These are phyloP conservation scores for Eucalyptus fibrosa DNA, from an alignment of 345 rosid species.

Conservation along the genomic window DNA sequence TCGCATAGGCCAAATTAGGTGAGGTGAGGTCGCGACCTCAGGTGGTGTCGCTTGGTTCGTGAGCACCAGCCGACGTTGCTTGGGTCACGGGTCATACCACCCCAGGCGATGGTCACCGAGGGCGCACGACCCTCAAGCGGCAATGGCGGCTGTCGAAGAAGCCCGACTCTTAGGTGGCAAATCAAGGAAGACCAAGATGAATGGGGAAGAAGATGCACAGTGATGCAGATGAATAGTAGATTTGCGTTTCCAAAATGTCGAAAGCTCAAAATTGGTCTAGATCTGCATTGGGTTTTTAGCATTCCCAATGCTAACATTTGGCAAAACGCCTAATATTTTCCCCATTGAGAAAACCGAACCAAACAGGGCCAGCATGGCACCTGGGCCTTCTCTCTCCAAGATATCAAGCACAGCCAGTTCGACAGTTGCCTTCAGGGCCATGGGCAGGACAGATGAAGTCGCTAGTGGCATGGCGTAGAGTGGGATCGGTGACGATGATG, in stretches of 20 bases:
- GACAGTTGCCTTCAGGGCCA: constrained; percentile 15
- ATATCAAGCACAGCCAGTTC: constrained; percentile 17
- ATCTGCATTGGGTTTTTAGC: rapidly evolving
- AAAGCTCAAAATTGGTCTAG: rapidly evolving
- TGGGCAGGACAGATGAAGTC: constrained; percentile 18
- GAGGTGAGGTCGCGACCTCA: no score
- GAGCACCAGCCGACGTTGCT: rapidly evolving
- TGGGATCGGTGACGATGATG: not conserved
- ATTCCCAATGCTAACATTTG: rapidly evolving
- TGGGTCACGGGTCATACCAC: rapidly evolving
- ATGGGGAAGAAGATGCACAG: no score
- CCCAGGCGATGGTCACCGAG: rapidly evolving
- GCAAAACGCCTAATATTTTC: no score
- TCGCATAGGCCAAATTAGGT: rapidly evolving
- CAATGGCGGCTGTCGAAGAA: rapidly evolving
- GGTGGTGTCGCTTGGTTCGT: no score
- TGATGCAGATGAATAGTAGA: no score
- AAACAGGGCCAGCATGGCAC: not conserved
- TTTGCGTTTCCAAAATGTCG: rapidly evolving
- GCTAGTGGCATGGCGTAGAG: constrained; percentile 22
- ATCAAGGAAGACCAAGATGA: no score
- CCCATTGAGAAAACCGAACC: no score
- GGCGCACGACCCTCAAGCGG: rapidly evolving
- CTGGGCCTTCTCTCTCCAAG: constrained; percentile 8
- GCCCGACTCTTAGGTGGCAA: no score